phyloP scores from a whole-genome alignment of 2,329 filamentous ascomycete species.

The Diaporthe vexans region DNA sequence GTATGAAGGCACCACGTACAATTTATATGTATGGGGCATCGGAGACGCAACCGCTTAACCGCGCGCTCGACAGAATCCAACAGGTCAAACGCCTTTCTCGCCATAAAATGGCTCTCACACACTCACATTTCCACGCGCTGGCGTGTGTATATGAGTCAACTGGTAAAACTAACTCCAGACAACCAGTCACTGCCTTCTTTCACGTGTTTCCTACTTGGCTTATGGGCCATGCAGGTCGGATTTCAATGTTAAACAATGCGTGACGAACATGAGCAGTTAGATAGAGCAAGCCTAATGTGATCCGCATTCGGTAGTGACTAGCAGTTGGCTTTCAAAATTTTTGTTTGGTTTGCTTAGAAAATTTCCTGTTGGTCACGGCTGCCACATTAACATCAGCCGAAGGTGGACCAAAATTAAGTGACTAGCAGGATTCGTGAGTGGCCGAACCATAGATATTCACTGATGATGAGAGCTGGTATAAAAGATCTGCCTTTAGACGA shows the following conservation, averaged over 20 bases:
- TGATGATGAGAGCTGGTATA: neutral
- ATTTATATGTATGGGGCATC: too few species aligned
- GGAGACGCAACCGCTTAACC: too few species aligned
- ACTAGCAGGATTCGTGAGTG: neutral
- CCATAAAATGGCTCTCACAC: too few species aligned
- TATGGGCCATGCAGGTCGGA: neutral
- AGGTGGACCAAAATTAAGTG: neutral
- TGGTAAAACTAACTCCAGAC: too few species aligned
- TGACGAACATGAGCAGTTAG: neutral
- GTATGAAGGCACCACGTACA: too few species aligned
- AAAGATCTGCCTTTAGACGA: neutral
- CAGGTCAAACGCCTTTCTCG: too few species aligned
- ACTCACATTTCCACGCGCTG: too few species aligned
- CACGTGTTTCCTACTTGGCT: neutral
- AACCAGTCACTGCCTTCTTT: neutral
- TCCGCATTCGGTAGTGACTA: neutral
- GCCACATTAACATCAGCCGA: neutral
- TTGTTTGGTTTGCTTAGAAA: neutral
- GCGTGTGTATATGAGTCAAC: too few species aligned
- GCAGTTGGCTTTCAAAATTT: neutral
- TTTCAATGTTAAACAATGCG: neutral
- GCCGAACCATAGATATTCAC: neutral
- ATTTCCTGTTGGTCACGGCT: neutral
- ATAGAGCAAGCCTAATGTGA: neutral
- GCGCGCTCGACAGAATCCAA: too few species aligned